These are phyloP conservation scores for Aegilops speltoides DNA, from an alignment of 176 grass and related monocot species.

Conservation along the genomic window DNA sequence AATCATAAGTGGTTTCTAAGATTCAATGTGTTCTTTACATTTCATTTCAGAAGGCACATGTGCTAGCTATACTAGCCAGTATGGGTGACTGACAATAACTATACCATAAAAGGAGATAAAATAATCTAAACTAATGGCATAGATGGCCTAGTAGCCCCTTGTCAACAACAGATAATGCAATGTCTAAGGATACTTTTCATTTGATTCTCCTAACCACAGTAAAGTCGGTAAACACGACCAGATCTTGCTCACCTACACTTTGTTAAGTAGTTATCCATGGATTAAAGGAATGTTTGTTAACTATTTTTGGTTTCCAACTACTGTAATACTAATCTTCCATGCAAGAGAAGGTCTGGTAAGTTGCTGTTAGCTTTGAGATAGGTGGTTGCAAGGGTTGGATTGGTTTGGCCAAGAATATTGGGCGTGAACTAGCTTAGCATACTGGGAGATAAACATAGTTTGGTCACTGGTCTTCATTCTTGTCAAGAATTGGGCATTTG, in stretches of 20 bases:
- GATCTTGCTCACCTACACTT: not conserved
- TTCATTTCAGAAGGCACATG: not conserved
- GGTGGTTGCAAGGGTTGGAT: not conserved
- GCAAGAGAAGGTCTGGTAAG: not conserved
- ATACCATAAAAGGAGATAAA: not conserved
- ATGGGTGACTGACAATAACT: not conserved
- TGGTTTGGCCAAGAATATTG: not conserved
- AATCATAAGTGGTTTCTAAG: not conserved
- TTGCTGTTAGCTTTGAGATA: not conserved
- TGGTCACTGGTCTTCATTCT: not conserved
- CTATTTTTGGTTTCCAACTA: not conserved
- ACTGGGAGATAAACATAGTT: not conserved
- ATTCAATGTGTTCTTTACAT: not conserved
- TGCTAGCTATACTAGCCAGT: not conserved
- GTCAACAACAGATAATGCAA: not conserved
- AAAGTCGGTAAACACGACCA: not conserved
- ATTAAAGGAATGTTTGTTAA: not conserved
- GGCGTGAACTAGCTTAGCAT: not conserved
- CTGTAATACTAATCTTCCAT: not conserved
- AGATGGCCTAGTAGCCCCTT: not conserved
- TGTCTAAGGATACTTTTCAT: not conserved
- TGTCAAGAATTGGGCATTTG: not conserved
- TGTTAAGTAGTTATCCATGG: not conserved
- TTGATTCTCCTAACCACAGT: not conserved
- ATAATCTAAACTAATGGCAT: slow-evolving; percentile 8